Evolutionary conservation across 73 alveolate species (phyloP), one percentile per base, ranked within the genome.

Genomic region (Breviolum minutum): DNA sequence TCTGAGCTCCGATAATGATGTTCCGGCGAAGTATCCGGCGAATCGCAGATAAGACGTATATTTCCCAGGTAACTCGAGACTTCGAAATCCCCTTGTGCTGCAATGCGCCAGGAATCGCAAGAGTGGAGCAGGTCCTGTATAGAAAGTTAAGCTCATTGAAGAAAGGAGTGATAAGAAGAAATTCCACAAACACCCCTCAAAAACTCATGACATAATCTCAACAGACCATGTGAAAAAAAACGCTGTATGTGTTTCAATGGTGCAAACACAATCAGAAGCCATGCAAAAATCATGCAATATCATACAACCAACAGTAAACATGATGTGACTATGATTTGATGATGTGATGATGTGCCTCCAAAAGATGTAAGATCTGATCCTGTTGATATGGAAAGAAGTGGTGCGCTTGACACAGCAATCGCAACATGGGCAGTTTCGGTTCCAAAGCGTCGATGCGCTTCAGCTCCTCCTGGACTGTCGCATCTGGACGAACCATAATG

Each of bases 351-450:
- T 26, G 86, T 32, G 54, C 88, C 88, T 80, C 68, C 68, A 80
- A 66, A 30, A 80, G 88, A 69, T 48, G 88, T 14, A 80, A 17
- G 32, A 80, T 32, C 74, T 83, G 92, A 26, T 83, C 74, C 92
- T 61, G 92, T 7, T 83, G 92, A 7, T 60, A 60, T 16, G 73
- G 92, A 26, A 90, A 63, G 30, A 12, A 27, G 87, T 71, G 87
- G 61, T 71, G 54, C 14, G 88, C 97, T 32, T 54, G 62, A 63
- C 81, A 54, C 87, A 90, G 87, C 30, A 90, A 54, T 8, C 48
- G 97, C 73, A 90, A 30, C 77, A 90, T 69, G 32, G 87, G 88
- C 74, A 48, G 87, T 74, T 90, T 90, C 76, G 97, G 97, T 30
- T 71, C 88, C 97, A 90, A 54, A 13, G 76, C 40, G 14, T 54